These are phyloP conservation scores for Aspergillus sclerotiicarbonarius DNA, from an alignment of 495 filamentous ascomycete species.

Conservation along the genomic window DNA sequence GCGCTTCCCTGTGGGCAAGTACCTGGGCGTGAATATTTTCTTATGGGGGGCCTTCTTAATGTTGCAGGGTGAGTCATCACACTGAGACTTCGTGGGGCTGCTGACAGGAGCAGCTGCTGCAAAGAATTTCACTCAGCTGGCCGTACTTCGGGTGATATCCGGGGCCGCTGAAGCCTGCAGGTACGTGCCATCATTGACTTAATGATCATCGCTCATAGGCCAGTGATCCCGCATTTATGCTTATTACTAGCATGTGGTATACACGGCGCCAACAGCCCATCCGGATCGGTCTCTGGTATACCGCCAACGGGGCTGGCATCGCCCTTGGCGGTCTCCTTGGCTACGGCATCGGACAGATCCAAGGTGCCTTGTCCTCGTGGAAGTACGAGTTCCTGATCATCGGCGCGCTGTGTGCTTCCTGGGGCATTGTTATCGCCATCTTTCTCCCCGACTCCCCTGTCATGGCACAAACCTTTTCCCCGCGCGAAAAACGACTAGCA, in stretches of 20 bases:
- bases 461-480: constrained; percentile 34
- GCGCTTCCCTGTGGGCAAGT: constrained; percentile 47
- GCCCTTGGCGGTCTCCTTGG: constrained; percentile 45
- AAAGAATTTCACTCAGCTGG: constrained; percentile 47
- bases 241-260: constrained; percentile 38
- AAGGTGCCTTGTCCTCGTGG: constrained; percentile 30
- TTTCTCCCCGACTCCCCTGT: constrained; percentile 52
- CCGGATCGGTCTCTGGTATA: constrained; percentile 55
- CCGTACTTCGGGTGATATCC: constrained; percentile 49
- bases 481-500: constrained; percentile 46
- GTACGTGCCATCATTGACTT: too few relatives aligned
- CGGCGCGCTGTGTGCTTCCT: constrained; percentile 31
- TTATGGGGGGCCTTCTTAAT: constrained; percentile 48
- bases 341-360: constrained; percentile 44
- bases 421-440: constrained; percentile 39
- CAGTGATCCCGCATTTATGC: constrained; percentile 32
- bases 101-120: constrained; percentile 43
- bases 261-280: constrained; percentile 52
- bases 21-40: constrained; percentile 50
- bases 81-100: background rate
- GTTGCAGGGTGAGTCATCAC: constrained; percentile 7
- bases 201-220: background rate
- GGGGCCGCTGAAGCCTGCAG: constrained; percentile 52
- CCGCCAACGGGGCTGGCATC: constrained; percentile 48
- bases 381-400: constrained; percentile 34